Evolutionary conservation across 2,329 filamentous ascomycete species (phyloP).

Genomic region (Trichoderma endophyticum): DNA sequence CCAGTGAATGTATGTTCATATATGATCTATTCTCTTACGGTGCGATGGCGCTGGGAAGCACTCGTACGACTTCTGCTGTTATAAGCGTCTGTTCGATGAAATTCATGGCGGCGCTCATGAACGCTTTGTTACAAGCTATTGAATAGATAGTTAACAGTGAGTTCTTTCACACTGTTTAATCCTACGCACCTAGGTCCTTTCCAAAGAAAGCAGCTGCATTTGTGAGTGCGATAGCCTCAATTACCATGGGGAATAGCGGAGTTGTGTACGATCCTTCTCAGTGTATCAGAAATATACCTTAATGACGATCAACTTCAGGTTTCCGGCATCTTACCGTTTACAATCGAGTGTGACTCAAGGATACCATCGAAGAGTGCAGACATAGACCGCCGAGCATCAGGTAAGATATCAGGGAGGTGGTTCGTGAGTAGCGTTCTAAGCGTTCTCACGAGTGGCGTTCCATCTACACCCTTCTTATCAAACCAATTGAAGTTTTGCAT

Average conservation of each 20-base stretch:
- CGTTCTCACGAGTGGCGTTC: neutral
- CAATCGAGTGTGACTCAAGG: neutral
- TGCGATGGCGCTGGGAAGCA: neutral
- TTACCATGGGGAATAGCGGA: neutral
- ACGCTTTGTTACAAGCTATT: neutral
- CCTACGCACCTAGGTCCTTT: neutral
- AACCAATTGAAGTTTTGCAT: conserved; percentile 11
- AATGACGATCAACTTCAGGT: neutral
- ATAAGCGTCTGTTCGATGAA: neutral
- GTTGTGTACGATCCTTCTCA: neutral
- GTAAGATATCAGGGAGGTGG: conserved; percentile 3
- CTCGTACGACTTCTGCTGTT: neutral
- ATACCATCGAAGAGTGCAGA: neutral
- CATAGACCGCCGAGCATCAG: neutral
- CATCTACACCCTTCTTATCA: neutral
- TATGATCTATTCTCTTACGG: neutral
- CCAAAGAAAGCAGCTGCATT: conserved; percentile 1
- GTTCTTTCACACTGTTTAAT: neutral
- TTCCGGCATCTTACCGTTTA: neutral
- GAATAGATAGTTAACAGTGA: neutral
- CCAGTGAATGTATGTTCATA: neutral
- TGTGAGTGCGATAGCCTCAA: neutral
- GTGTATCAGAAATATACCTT: neutral
- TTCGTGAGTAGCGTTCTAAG: conserved; percentile 3
- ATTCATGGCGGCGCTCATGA: neutral